Evolutionary conservation across 202 grass and related monocot species (phyloP), one percentile per base, ranked within the genome.

Genomic region (Musa balbisiana): DNA sequence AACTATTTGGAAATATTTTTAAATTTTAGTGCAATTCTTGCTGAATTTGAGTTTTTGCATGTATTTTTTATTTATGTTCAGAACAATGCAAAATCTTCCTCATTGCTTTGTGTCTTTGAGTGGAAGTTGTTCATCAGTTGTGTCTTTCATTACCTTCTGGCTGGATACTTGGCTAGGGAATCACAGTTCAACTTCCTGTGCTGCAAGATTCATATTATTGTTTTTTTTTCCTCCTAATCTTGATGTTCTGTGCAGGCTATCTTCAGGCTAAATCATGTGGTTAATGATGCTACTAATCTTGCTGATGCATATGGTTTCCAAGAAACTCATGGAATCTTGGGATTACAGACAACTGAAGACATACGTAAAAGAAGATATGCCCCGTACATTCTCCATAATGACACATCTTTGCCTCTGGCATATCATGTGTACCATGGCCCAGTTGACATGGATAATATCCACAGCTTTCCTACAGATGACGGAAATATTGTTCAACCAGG

Each of bases 331-430:
- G 80, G 78, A 76, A 84, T 86, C 25, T 74, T 87, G 65, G 87
- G 85, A 76, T 87, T 96, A 76, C 85, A 74, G 71, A 78, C 54
- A 79, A 59, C 25, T 19, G 82, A 87, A 81, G 84, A 89, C 75
- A 79, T 89, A 73, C 86, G 78, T 77, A 91, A 80, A 64, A 91
- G 90, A 89, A 93, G 90, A 93, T 98, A 97, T 33, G 90, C 94
- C 60, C 90, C 90, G 53, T 98, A 98, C 54, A 93, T 93, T 86
- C 85, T 98, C 52, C 85, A 82, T 51, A 98, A 98, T 87, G 94
- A 93, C 15, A 98, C 94, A 52, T 90, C 84, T 23, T 72, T 98
- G 64, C 90, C 94, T 63, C 85, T 98, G 65, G 89, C 76, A 75
- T 98, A 93, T 84, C 86, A 89, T 82, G 88, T 93, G 76, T 93